Evolutionary conservation across 148 eudicot species (phyloP), one percentile per base, ranked within the genome.

Genomic region (Polygonum aviculare): DNA sequence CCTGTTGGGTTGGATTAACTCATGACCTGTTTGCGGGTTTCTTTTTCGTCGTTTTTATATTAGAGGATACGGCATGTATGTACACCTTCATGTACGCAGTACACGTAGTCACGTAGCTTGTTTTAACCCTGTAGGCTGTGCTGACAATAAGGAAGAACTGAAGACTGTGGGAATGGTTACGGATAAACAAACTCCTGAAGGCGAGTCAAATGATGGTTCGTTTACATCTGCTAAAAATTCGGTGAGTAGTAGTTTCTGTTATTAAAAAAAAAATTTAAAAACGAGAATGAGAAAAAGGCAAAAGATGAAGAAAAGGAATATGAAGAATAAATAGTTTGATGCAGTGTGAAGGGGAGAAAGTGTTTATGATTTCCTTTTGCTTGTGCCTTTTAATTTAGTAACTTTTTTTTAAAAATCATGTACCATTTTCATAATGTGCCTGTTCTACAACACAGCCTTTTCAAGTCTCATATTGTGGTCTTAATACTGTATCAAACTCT

Each of bases 141-240:
- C 72, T 38, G 72, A 67, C 72, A 67, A 10, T 12, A 67, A 36
- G 41, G 72, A 38, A 5, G 44, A 16, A 33, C 72, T 67, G 15
- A 18, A 38, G 44, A 36, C 6, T 67, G 36, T 45, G 12, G 72
- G 72, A 67, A 45, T 67, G 10, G 31, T 26, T 60, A 60, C 36
- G 7, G 69, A 60, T 60, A 67, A 67, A 67, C 72, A 67, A 36
- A 35, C 21, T 67, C 44, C 72, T 36, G 72, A 67, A 67, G 72
- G 72, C 72, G 21, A 31, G 9, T 63, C 70, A 12, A 63, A 36
- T 36, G 19, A 35, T 67, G 72, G 72, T 38, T 67, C 72, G 38
- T 67, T 67, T 67, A 33, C 72, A 36, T 67, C 72, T 15, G 18
- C 72, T 36, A 67, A 36, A 67, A 67, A 67, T 5, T 36, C 16